phyloP scores from a whole-genome alignment of 176 grass and related monocot genomes.

The Poa pratensis region DNA sequence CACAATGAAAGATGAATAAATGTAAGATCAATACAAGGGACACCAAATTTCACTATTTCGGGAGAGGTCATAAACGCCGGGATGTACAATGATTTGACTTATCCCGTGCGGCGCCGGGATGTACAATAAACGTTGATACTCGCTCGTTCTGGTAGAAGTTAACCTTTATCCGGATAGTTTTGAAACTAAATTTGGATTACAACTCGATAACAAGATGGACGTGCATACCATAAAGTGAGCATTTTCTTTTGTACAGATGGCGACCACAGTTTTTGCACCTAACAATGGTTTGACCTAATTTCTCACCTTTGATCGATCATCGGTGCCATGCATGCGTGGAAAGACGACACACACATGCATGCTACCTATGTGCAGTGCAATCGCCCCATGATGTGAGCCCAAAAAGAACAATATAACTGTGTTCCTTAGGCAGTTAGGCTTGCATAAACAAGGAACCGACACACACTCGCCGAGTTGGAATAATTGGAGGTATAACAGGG shows the following conservation, averaged over 20 bases:
- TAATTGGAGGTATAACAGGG: conserved; percentile 37
- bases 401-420: conserved; percentile 15
- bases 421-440: neutral
- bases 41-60: too few relatives aligned
- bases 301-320: neutral
- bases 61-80: too few relatives aligned
- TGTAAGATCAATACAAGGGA: too few relatives aligned
- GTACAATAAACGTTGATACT: too few relatives aligned
- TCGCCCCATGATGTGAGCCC: conserved; percentile 17
- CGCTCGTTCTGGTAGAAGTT: too few relatives aligned
- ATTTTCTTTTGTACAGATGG: neutral
- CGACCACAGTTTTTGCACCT: conserved; percentile 6
- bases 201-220: too few relatives aligned
- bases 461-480: conserved; percentile 8
- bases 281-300: neutral
- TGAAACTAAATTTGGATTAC: too few relatives aligned
- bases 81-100: too few relatives aligned
- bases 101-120: too few relatives aligned
- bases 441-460: conserved; percentile 34
- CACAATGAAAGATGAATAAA: too few relatives aligned
- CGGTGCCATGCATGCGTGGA: conserved; percentile 35
- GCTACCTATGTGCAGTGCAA: neutral
- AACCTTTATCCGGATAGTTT: too few relatives aligned
- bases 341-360: conserved; percentile 16
- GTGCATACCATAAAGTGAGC: too few relatives aligned